Evolutionary conservation across 495 filamentous ascomycete genomes (phyloP).

Genomic region (Evernia prunastri): DNA sequence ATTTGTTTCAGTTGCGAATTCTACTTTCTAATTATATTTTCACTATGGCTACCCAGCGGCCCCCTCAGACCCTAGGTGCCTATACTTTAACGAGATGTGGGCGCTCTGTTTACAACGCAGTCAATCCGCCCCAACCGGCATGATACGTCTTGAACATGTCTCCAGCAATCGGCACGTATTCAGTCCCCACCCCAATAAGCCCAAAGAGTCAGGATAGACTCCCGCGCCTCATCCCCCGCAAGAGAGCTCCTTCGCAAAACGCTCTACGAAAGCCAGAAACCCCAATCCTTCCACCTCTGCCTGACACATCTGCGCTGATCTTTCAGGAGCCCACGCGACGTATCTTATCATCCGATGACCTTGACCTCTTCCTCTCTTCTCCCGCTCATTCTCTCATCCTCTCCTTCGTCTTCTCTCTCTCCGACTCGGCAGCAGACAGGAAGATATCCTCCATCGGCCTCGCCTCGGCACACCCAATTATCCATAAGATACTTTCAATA

Average conservation of each 20-base stretch:
- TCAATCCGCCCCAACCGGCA: not conserved
- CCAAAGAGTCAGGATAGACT: constrained; percentile 53
- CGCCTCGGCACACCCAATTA: constrained; percentile 45
- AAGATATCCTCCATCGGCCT: constrained; percentile 61
- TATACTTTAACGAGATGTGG: too few relatives aligned
- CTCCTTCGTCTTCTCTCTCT: constrained; percentile 78
- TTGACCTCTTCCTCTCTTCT: constrained; percentile 72
- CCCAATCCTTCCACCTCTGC: constrained; percentile 62
- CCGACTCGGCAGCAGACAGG: constrained; percentile 71
- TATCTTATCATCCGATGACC: constrained; percentile 74
- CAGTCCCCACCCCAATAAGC: constrained; percentile 3
- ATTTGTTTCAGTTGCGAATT: not conserved
- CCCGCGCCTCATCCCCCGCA: constrained; percentile 61
- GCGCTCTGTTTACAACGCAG: not conserved
- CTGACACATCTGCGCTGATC: constrained; percentile 51
- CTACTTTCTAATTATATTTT: not conserved
- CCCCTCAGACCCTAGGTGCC: not conserved
- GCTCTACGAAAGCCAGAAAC: constrained; percentile 64
- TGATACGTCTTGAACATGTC: constrained; percentile 6
- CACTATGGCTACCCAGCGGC: constrained; percentile 11
- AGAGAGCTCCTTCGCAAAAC: constrained; percentile 44
- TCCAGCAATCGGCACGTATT: constrained; percentile 2
- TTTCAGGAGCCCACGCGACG: constrained; percentile 65
- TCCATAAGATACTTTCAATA: constrained; percentile 61
- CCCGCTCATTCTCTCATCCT: constrained; percentile 69